phyloP scores from a whole-genome alignment of 345 rosid genomes.

The Cardamine resedifolia region DNA sequence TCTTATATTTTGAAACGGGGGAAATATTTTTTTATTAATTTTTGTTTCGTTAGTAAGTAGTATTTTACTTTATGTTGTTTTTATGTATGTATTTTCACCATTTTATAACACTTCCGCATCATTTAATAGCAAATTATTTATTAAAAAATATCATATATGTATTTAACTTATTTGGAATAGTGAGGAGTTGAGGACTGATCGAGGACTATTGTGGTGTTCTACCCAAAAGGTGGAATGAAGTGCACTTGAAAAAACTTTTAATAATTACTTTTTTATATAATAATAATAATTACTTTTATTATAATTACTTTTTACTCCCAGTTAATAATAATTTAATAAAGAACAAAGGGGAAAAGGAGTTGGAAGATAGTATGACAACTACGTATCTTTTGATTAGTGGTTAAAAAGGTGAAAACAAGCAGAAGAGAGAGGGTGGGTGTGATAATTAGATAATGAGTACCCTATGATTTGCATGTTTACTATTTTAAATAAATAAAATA shows the following conservation, averaged over 20 bases:
- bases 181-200: no score
- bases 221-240: neutral
- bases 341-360: neutral
- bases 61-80: no score
- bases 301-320: neutral
- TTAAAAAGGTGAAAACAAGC: slow-evolving; percentile 35
- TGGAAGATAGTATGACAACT: slow-evolving; percentile 17
- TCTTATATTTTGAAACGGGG: no score
- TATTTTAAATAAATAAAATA: slow-evolving; percentile 14
- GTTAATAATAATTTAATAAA: neutral
- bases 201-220: neutral
- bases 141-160: no score
- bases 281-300: no score
- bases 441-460: slow-evolving; percentile 90
- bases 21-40: no score
- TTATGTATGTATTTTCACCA: no score
- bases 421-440: slow-evolving; percentile 29
- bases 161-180: neutral
- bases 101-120: no score
- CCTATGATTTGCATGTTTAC: slow-evolving; percentile 74
- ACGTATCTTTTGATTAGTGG: slow-evolving; percentile 30
- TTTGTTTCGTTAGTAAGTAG: no score
- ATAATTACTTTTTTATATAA: no score
- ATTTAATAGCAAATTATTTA: no score
- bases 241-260: no score